Percentiles rank a stretch among this genome's conserved stretches.
Conservation (phyloP, 2,329 filamentous ascomycete genomes). For the Fusarium aywerte region DNA sequence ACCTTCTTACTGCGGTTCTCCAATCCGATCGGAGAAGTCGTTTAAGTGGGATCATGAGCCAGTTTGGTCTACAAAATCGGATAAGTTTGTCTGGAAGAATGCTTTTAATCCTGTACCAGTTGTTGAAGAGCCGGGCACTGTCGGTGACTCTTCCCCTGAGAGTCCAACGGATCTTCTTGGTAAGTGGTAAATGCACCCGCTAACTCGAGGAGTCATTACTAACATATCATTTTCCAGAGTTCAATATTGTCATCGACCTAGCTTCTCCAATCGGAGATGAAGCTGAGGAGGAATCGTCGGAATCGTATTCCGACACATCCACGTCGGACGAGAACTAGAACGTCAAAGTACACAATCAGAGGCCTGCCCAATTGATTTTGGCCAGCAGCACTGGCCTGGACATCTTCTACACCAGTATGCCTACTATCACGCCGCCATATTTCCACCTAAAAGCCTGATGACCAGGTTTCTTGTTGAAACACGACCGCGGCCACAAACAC, state of each 20-base stretch:
- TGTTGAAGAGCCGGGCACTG: slow-evolving; percentile 51
- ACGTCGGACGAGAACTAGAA: slow-evolving; percentile 24
- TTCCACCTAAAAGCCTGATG: neutral
- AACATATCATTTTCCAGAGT: slow-evolving; percentile 34
- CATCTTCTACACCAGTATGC: neutral
- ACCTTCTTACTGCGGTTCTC: slow-evolving; percentile 13
- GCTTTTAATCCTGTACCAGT: slow-evolving; percentile 46
- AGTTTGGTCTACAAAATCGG: slow-evolving; percentile 6
- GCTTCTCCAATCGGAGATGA: slow-evolving; percentile 20
- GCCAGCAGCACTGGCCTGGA: neutral
- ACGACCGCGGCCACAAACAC: neutral
- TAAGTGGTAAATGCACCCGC: slow-evolving; percentile 28
- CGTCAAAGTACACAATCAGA: neutral
- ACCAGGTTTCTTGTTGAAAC: neutral
- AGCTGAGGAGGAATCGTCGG: slow-evolving; percentile 4
- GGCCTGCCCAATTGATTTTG: neutral
- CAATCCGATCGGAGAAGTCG: slow-evolving; percentile 21
- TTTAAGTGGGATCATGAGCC: slow-evolving; percentile 1
- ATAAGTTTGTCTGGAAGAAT: slow-evolving; percentile 34
- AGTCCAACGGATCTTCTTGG: slow-evolving; percentile 46
- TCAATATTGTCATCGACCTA: slow-evolving; percentile 25
- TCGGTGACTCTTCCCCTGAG: slow-evolving; percentile 39
- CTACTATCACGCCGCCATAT: neutral
- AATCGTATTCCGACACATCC: slow-evolving; percentile 14
- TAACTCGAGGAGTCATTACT: neutral